Conservation (phyloP, 1,284 basidiomycete genomes). For the Lentinus polychrous region DNA sequence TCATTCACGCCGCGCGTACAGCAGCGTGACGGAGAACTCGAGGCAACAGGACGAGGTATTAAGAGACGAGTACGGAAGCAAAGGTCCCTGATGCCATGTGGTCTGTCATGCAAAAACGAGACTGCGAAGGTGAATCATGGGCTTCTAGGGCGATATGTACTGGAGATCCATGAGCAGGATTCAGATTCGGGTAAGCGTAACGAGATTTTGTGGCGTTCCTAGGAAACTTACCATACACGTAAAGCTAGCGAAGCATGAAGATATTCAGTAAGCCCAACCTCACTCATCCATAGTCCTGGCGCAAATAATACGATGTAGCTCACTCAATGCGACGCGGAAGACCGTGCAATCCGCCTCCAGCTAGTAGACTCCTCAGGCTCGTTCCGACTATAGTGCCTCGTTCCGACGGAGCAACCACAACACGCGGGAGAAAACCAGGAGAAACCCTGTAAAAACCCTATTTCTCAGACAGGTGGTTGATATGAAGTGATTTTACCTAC, state of each 20-base stretch:
- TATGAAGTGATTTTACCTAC: too few relatives aligned
- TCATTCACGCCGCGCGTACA: neutral
- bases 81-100: neutral
- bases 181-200: neutral
- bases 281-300: too few relatives aligned
- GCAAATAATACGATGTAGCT: too few relatives aligned
- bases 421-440: too few relatives aligned
- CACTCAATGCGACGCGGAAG: too few relatives aligned
- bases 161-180: neutral
- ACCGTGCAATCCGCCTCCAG: too few relatives aligned
- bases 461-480: too few relatives aligned
- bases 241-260: neutral
- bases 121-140: neutral
- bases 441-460: too few relatives aligned
- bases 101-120: neutral
- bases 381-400: too few relatives aligned
- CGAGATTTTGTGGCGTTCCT: neutral
- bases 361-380: too few relatives aligned
- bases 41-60: neutral
- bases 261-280: too few relatives aligned
- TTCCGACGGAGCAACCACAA: too few relatives aligned
- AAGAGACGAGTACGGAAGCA: neutral
- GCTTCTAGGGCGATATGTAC: neutral
- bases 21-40: neutral
- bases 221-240: neutral